Percentiles rank a stretch among this genome's conserved stretches.
Evolutionary conservation across 2,329 filamentous ascomycete genomes (phyloP).

Genomic region (Peltaster fructicola): DNA sequence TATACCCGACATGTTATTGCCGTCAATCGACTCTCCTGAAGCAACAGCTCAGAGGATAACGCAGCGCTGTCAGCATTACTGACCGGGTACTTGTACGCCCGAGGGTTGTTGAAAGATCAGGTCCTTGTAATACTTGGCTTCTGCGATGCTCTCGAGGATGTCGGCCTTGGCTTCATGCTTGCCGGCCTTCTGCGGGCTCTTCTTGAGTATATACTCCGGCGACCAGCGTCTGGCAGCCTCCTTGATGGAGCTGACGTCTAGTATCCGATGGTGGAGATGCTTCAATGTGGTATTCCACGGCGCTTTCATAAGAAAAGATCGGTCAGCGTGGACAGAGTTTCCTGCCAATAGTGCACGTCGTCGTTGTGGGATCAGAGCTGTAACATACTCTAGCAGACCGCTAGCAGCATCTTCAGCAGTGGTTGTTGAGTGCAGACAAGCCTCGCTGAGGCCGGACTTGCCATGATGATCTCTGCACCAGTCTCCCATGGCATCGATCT

Average conservation of each 20-base stretch:
- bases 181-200: constrained; percentile 54
- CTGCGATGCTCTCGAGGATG: constrained; percentile 86
- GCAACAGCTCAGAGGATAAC: too few relatives aligned
- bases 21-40: too few relatives aligned
- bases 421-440: constrained; percentile 54
- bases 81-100: too few relatives aligned
- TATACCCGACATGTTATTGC: too few relatives aligned
- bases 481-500: constrained; percentile 63
- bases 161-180: constrained; percentile 73
- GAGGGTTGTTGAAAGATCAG: constrained; percentile 53
- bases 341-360: constrained; percentile 63
- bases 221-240: constrained; percentile 78
- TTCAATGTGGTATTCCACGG: constrained; percentile 60
- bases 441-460: constrained; percentile 61
- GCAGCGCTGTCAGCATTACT: too few relatives aligned
- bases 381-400: constrained; percentile 61
- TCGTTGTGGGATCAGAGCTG: constrained; percentile 47
- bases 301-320: constrained; percentile 54
- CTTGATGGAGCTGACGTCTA: constrained; percentile 86
- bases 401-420: constrained; percentile 56
- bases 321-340: constrained; percentile 84
- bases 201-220: constrained; percentile 37
- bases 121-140: constrained; percentile 68
- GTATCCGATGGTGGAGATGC: constrained; percentile 72
- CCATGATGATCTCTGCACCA: constrained; percentile 79